Base-by-base conservation (phyloP, 176 grass and related monocot genomes). In the Cymbopogon citratus region DNA sequence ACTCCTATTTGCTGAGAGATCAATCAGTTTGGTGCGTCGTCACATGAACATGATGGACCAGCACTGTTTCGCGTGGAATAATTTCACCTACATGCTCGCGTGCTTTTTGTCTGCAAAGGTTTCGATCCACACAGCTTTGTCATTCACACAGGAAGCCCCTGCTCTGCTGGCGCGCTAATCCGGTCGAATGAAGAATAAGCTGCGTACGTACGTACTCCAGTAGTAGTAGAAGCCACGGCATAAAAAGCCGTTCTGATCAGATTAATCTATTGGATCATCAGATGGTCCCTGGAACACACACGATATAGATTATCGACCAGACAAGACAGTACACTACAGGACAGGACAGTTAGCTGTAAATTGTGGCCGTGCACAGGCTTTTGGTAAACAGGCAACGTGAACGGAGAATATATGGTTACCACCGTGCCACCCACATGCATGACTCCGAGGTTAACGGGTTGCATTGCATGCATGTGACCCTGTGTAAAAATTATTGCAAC, bases 321-420 rank as follows among this genome's bases (percentile, higher is more conserved):
- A 69, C 7, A 39, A 1, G 38, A 39, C 38, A 41, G 40, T 1
- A 45, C 12, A 12, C 1, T 10, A 45, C 69, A 24, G 1, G 11
- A 71, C 69, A 71, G 45, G 12, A 48, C 45, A 48, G 76, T 63
- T 88, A 89, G 51, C 87, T 85, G 87, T 85, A 63, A 63, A 80
- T 70, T 59, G 31, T 41, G 62, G 19, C 49, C 18, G 39, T 51
- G 5, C 36, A 28, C 41, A 39, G 14, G 54, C 81, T 84, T 59
- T 44, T 39, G 66, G 73, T 52, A 77, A 82, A 78, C 73, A 78
- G 15, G 66, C 25, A 82, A 63, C 73, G 73, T 83, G 80, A 66
- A n/a, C 12, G 64, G 25, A 64, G 63, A 49, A 72, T 46, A 71
- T 71, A 7, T 16, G 44, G 56, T 35, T 28, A 66, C 41, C 16